These are phyloP conservation scores for Botrytis deweyae DNA, from an alignment of 2,329 filamentous ascomycete species.

Conservation along the genomic window DNA sequence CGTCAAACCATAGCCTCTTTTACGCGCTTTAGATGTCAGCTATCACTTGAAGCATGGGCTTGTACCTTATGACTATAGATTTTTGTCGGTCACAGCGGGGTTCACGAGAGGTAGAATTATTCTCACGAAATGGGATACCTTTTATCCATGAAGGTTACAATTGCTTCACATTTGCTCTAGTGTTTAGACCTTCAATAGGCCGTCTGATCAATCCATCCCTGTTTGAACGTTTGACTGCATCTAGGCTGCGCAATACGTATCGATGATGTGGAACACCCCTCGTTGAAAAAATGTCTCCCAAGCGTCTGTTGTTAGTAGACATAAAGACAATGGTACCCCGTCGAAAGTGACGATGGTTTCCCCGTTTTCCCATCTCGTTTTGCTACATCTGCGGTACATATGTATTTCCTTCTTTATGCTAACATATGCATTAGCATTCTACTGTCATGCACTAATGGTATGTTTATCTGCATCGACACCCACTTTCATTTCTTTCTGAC, in stretches of 20 bases:
- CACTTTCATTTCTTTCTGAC: neutral
- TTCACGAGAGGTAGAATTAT: neutral
- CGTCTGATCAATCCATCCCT: neutral
- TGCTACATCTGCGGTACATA: neutral
- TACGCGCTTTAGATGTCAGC: neutral
- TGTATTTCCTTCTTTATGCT: constrained; percentile 5
- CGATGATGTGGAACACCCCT: neutral
- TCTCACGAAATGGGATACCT: neutral
- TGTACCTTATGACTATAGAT: neutral
- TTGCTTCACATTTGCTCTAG: neutral
- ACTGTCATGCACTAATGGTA: constrained; percentile 17
- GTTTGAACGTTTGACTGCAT: neutral
- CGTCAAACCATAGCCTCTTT: neutral
- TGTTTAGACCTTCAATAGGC: neutral
- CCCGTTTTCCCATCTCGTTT: neutral
- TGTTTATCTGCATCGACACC: neutral
- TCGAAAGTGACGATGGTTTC: neutral
- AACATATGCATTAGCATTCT: constrained; percentile 11
- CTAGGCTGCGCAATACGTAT: neutral
- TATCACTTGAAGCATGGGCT: neutral
- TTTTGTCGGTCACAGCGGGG: neutral
- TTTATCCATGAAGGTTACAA: neutral
- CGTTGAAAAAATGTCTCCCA: neutral
- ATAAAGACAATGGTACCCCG: constrained; percentile 10
- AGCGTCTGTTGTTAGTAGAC: neutral